A percentile compares a stretch with the other conserved stretches of the same genome.
Evolutionary conservation across 495 filamentous ascomycete genomes (phyloP).

Genomic region (Penicillium cosmopolitanum): DNA sequence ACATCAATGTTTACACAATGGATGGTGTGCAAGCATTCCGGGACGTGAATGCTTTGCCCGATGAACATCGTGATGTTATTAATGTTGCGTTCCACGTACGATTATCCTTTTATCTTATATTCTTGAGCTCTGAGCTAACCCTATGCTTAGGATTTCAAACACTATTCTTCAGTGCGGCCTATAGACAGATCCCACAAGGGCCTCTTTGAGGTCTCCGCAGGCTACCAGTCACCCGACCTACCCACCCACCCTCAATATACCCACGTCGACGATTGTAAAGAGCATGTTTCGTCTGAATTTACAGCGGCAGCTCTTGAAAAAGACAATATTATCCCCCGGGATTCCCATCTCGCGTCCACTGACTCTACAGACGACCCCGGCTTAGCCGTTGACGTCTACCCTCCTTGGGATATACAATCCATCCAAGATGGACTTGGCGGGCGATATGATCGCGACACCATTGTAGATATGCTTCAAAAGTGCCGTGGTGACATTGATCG

Average conservation of each 20-base stretch:
- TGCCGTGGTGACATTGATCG: conserved; percentile 63
- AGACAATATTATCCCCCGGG: conserved; percentile 7
- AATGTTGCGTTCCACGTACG: conserved; percentile 78
- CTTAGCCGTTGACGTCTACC: conserved; percentile 40
- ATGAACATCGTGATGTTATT: conserved; percentile 45
- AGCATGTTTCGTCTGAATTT: not conserved
- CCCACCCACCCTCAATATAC: not conserved
- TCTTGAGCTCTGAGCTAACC: conserved; percentile 1
- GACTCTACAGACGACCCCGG: conserved; percentile 24
- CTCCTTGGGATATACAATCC: conserved; percentile 65
- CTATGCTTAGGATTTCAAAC: conserved; percentile 56
- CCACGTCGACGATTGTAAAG: not conserved
- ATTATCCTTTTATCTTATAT: conserved; percentile 11
- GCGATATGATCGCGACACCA: conserved; percentile 54
- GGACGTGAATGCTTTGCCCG: conserved; percentile 50
- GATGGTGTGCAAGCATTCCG: conserved; percentile 47
- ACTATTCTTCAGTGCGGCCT: conserved; percentile 75
- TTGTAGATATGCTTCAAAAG: conserved; percentile 61
- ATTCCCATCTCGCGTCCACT: not conserved
- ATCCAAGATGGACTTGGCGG: conserved; percentile 62
- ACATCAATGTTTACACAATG: conserved; percentile 67
- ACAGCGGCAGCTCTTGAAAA: conserved; percentile 6
- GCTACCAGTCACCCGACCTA: not conserved
- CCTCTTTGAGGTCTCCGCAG: conserved; percentile 36
- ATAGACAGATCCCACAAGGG: conserved; percentile 63